These are phyloP conservation scores for Lepiota brunneoincarnata DNA, from an alignment of 768 basidiomycete species.

Conservation along the genomic window DNA sequence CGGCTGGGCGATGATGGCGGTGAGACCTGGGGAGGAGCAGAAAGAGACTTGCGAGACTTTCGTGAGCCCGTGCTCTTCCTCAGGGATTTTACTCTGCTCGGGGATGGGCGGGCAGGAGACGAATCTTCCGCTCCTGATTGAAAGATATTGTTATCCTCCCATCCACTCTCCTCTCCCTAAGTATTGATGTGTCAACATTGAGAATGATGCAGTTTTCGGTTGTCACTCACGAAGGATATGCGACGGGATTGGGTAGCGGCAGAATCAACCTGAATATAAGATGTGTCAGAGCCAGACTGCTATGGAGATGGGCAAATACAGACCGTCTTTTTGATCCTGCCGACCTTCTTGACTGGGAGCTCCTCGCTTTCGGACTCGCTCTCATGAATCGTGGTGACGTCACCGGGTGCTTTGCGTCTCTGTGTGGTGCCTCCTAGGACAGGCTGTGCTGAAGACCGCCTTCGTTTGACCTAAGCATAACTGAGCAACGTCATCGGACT, in stretches of 20 bases:
- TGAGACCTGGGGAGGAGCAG: conserved; percentile 59
- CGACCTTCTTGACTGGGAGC: conserved; percentile 56
- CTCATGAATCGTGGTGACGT: conserved; percentile 59
- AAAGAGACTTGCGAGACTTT: conserved; percentile 67
- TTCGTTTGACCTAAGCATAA: conserved; percentile 50
- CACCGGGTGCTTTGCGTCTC: conserved; percentile 31
- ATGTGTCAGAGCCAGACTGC: neutral
- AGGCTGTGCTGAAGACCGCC: conserved; percentile 79
- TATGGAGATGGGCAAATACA: conserved; percentile 10
- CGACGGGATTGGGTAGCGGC: conserved; percentile 54
- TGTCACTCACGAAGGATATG: conserved; percentile 30
- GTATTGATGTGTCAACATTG: neutral
- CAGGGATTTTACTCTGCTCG: conserved; percentile 39
- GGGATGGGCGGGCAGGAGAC: conserved; percentile 67
- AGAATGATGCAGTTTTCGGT: conserved; percentile 5
- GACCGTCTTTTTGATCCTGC: conserved; percentile 59
- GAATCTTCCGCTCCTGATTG: conserved; percentile 90
- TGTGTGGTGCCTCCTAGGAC: conserved; percentile 49
- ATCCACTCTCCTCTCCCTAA: conserved; percentile 73
- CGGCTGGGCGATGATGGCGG: conserved; percentile 37
- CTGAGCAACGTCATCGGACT: neutral
- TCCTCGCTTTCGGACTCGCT: conserved; percentile 76
- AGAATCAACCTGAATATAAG: conserved; percentile 38
- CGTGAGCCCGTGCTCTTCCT: conserved; percentile 38
- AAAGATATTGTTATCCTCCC: conserved; percentile 90